These are phyloP conservation scores for Metarhizium brunneum DNA, from an alignment of 2,329 filamentous ascomycete genomes.

Conservation along the genomic window DNA sequence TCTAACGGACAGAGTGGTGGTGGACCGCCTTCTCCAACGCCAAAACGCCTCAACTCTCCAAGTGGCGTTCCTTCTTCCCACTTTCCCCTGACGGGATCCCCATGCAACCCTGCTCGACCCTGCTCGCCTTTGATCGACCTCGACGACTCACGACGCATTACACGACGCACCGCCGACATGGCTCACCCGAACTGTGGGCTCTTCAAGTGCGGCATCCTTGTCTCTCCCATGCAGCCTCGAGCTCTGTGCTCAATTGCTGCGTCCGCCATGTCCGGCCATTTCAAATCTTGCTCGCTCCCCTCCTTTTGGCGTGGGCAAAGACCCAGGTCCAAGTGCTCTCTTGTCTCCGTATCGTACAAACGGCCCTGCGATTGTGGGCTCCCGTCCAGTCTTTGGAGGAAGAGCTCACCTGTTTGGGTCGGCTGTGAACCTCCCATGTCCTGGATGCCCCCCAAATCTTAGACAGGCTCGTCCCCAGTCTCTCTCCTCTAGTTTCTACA, in stretches of 20 bases:
- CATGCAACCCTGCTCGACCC: background rate
- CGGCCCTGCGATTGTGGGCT: background rate
- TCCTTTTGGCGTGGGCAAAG: background rate
- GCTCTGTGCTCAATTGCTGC: slow-evolving; percentile 4
- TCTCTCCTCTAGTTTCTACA: background rate
- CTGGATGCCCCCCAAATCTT: background rate
- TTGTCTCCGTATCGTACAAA: background rate
- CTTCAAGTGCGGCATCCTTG: background rate
- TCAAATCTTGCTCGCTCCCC: background rate
- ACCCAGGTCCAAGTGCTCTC: background rate
- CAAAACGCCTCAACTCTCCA: background rate
- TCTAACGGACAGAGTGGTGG: too few species aligned
- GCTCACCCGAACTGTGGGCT: background rate
- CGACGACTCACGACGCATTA: background rate
- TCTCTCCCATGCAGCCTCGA: background rate
- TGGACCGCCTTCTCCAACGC: background rate
- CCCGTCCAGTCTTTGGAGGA: background rate
- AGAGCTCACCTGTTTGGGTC: background rate
- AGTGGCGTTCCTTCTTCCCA: background rate
- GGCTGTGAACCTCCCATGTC: background rate
- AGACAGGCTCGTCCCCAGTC: background rate
- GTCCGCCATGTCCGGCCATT: background rate
- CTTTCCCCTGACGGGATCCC: slow-evolving; percentile 3
- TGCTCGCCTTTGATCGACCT: background rate
- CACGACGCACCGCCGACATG: background rate